Evolutionary conservation across 2,329 filamentous ascomycete species (phyloP).

Genomic region (Neurospora sp.): DNA sequence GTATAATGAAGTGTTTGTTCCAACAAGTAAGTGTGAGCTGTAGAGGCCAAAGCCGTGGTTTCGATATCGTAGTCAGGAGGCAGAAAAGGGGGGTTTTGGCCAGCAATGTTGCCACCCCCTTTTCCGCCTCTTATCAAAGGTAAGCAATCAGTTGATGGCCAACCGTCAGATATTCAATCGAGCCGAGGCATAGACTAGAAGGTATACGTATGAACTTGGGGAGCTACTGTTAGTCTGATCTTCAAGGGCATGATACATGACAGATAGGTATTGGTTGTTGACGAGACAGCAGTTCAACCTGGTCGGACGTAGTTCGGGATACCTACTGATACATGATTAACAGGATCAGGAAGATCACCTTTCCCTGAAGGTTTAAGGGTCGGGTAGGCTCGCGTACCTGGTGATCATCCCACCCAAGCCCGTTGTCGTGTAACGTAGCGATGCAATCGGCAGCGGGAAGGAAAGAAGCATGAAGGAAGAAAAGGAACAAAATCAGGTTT

Average conservation of each 20-base stretch:
- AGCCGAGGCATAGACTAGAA: background rate
- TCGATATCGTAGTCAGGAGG: background rate
- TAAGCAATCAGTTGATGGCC: background rate
- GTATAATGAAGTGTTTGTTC: too few species aligned
- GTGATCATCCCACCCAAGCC: background rate
- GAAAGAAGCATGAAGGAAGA: background rate
- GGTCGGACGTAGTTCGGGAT: background rate
- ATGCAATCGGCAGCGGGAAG: background rate
- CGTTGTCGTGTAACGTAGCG: background rate
- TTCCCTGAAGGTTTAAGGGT: background rate
- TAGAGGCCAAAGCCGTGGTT: background rate
- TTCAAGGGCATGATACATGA: background rate
- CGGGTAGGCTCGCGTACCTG: background rate
- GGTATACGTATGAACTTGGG: background rate
- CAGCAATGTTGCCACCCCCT: background rate
- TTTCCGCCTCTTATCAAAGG: background rate
- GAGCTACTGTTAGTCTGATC: background rate
- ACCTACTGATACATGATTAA: background rate
- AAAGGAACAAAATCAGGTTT: background rate
- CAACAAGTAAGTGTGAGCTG: background rate
- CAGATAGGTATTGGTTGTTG: background rate
- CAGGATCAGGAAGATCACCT: background rate
- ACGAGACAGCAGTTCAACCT: background rate
- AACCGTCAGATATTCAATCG: background rate
- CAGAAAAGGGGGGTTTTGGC: background rate